Evolutionary conservation across 805 yeast species (phyloP).

Genomic region (Starmerella lactis-condensi): DNA sequence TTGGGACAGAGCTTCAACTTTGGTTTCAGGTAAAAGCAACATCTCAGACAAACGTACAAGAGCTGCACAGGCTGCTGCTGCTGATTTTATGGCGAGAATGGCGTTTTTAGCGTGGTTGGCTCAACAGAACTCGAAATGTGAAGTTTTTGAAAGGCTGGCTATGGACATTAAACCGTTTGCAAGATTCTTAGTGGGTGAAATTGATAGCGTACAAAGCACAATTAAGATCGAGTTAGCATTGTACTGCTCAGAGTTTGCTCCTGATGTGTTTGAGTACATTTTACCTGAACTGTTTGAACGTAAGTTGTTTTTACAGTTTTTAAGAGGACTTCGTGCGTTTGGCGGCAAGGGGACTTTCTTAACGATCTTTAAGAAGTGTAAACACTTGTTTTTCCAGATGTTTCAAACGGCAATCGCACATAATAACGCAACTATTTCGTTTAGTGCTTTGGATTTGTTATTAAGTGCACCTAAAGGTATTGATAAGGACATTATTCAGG

Average conservation of each 20-base stretch:
- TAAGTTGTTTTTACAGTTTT: background rate
- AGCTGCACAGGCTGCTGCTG: background rate
- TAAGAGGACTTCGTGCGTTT: conserved; percentile 1
- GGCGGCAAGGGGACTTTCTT: background rate
- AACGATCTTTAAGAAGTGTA: background rate
- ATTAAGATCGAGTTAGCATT: background rate
- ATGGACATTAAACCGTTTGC: background rate
- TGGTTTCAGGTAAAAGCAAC: too few relatives aligned
- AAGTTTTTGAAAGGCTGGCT: background rate
- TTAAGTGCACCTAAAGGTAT: background rate
- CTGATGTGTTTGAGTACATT: background rate
- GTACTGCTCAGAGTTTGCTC: conserved; percentile 2
- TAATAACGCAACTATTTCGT: background rate
- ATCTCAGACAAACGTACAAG: too few relatives aligned
- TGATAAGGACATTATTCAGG: background rate
- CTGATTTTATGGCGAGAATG: conserved; percentile 1
- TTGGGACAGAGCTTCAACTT: too few relatives aligned
- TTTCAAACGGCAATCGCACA: background rate
- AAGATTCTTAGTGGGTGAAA: background rate
- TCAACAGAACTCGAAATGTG: background rate
- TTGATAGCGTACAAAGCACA: background rate
- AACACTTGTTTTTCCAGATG: background rate
- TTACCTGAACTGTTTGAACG: background rate
- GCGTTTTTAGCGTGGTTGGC: conserved; percentile 1
- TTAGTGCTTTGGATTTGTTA: background rate